phyloP scores from a whole-genome alignment of 345 rosid species.

The Hibiscus trionum region DNA sequence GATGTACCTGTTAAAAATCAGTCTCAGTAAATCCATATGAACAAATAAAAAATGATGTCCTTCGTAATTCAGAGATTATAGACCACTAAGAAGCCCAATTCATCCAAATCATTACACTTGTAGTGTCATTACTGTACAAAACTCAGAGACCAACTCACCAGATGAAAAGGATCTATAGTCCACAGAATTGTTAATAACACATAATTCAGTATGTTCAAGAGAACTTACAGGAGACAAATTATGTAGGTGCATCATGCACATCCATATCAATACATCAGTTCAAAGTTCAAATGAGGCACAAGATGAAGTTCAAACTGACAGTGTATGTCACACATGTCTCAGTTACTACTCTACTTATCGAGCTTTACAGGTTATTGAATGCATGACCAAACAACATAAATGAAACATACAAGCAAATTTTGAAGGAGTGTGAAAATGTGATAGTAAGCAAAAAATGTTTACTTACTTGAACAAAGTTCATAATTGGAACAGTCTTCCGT shows the following conservation, averaged over 20 bases:
- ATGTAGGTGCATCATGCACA: background rate
- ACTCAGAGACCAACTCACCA: background rate
- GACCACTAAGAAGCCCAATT: background rate
- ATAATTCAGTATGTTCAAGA: background rate
- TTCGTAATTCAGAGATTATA: background rate
- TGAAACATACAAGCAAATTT: background rate
- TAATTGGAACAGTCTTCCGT: constrained; percentile 84
- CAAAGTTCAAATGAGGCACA: background rate
- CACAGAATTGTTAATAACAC: background rate
- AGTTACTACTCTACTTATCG: background rate
- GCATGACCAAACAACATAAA: background rate
- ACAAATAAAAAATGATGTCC: background rate
- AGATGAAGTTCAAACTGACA: background rate
- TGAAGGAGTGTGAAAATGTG: background rate
- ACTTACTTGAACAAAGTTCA: constrained; percentile 89
- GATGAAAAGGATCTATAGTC: background rate
- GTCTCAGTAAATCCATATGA: background rate
- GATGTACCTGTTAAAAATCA: constrained; percentile 59
- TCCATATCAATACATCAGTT: background rate
- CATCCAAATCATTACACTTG: background rate
- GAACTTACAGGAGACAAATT: background rate
- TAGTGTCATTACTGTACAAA: background rate
- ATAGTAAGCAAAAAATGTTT: background rate
- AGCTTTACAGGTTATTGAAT: background rate
- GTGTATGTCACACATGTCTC: background rate